A percentile compares a stretch with the other conserved stretches of the same genome.
These are phyloP conservation scores for Carex pumila DNA, from an alignment of 176 grass and related monocot genomes.

Conservation along the genomic window DNA sequence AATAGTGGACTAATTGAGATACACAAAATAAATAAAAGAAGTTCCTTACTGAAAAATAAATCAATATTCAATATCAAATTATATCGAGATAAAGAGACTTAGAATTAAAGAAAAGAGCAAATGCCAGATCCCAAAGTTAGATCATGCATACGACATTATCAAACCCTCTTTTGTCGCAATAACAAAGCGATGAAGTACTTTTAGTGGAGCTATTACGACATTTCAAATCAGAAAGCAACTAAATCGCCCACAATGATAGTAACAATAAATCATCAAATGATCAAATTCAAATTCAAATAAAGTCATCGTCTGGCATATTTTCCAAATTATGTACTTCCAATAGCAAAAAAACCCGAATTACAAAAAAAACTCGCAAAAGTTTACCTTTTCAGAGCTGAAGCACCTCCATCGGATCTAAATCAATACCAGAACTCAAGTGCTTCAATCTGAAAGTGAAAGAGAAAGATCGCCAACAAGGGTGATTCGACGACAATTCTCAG, in stretches of 20 bases:
- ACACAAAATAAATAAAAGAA: neutral
- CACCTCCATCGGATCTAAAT: slow-evolving; percentile 11
- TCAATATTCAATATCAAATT: neutral
- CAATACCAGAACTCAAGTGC: neutral
- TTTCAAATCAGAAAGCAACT: neutral
- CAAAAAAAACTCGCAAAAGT: neutral
- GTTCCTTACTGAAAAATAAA: neutral
- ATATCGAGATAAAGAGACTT: neutral
- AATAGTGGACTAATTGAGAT: neutral
- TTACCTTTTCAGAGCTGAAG: slow-evolving; percentile 6
- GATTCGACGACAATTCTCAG: neutral
- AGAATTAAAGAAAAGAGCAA: neutral
- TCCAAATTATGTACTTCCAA: neutral
- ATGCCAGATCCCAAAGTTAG: neutral
- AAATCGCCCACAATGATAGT: neutral
- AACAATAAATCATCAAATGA: neutral
- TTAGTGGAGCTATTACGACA: neutral
- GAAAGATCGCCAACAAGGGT: neutral
- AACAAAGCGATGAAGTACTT: neutral
- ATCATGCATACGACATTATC: neutral
- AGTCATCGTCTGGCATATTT: neutral
- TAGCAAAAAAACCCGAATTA: neutral
- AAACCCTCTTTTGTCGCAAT: neutral
- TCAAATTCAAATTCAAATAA: neutral
- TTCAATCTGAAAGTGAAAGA: slow-evolving; percentile 1